Conservation (phyloP, 768 basidiomycete species). For the Termitomyces sp. region DNA sequence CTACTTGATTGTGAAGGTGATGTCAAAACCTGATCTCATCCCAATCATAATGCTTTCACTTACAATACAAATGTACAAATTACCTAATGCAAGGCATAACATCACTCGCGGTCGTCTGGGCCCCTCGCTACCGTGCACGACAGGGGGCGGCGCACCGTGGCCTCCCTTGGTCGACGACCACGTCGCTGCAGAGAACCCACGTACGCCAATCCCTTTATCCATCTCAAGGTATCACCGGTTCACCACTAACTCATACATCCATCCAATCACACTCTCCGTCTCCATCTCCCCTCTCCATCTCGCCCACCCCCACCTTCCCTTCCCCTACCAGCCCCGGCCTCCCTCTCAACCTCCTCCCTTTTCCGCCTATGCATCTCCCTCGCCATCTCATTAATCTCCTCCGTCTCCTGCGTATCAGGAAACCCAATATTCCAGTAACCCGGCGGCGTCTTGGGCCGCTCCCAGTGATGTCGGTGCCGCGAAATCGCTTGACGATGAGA, state of each 20-base stretch:
- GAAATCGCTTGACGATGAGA: constrained; percentile 70
- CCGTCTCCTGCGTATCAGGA: constrained; percentile 78
- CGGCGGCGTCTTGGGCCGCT: constrained; percentile 69
- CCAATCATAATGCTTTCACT: neutral
- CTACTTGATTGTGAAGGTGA: neutral
- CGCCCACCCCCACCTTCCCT: constrained; percentile 24
- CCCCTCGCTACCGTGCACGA: too few relatives aligned
- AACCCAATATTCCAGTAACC: constrained; percentile 91
- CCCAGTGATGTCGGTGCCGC: constrained; percentile 69
- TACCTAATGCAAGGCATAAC: neutral
- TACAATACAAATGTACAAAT: neutral
- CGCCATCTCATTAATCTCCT: constrained; percentile 70
- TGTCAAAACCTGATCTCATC: neutral
- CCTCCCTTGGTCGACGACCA: neutral
- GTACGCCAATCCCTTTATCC: neutral
- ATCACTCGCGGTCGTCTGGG: neutral
- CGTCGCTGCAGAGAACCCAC: constrained; percentile 6
- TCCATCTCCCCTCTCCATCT: constrained; percentile 39
- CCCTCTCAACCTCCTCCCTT: constrained; percentile 49
- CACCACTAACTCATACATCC: neutral
- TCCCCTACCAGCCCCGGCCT: constrained; percentile 35
- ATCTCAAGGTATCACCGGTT: neutral
- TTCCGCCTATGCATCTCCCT: constrained; percentile 69
- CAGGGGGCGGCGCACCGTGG: too few relatives aligned
- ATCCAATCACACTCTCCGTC: constrained; percentile 16